A percentile compares a stretch with the other conserved stretches of the same genome.
These are phyloP conservation scores for Cavenderia fasciculata DNA, from an alignment of 78 protist species.

Conservation along the genomic window DNA sequence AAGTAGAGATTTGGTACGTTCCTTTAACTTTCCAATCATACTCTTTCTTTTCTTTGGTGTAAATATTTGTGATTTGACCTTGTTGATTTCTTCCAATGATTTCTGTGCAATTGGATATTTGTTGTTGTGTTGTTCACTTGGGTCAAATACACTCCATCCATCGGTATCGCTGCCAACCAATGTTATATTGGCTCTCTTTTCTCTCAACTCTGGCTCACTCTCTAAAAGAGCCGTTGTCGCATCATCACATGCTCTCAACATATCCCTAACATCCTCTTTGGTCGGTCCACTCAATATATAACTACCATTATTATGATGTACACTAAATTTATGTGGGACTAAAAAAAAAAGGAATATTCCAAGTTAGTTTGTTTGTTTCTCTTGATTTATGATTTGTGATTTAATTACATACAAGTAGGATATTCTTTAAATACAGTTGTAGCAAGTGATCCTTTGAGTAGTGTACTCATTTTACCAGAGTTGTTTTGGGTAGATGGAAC, in stretches of 20 bases:
- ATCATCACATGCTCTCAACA: conserved; percentile 4
- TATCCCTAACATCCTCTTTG: conserved; percentile 5
- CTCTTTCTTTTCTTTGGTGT: conserved; percentile 71
- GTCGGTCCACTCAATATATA: conserved; percentile 10
- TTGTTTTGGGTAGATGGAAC: neutral
- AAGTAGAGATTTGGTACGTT: conserved; percentile 11
- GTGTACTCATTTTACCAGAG: neutral
- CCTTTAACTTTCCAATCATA: conserved; percentile 33
- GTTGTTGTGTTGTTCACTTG: neutral
- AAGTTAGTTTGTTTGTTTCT: no score
- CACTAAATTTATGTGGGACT: conserved; percentile 30
- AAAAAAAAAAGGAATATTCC: neutral
- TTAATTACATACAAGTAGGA: neutral
- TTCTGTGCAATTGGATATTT: conserved; percentile 5
- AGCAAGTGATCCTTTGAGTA: neutral
- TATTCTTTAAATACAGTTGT: conserved; percentile 13
- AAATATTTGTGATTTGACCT: conserved; percentile 6
- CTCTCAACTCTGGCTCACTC: neutral
- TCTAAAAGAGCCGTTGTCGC: neutral
- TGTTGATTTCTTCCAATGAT: conserved; percentile 19
- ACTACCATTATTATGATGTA: conserved; percentile 52
- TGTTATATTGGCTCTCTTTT: neutral
- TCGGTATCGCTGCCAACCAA: conserved; percentile 33
- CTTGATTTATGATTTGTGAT: neutral
- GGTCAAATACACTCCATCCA: conserved; percentile 58